Conservation (phyloP, 306 rosid species). For the Vigna radiata region DNA sequence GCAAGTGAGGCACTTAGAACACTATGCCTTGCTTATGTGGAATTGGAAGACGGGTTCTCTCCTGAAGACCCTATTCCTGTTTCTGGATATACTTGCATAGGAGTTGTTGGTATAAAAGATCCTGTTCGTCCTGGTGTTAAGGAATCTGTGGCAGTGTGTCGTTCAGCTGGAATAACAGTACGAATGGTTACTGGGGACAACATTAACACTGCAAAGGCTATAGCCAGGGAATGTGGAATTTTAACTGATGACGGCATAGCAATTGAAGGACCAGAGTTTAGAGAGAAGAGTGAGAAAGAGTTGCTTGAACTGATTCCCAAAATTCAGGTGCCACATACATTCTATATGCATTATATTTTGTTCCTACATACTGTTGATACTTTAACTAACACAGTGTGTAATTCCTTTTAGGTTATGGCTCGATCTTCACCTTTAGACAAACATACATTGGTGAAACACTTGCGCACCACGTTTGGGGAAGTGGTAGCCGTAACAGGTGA, state of each 20-base stretch:
- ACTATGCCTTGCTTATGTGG: slow-evolving; percentile 87
- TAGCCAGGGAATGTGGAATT: slow-evolving; percentile 97
- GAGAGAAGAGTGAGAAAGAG: slow-evolving; percentile 81
- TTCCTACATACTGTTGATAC: slow-evolving; percentile 25
- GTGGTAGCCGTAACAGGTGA: slow-evolving; percentile 99
- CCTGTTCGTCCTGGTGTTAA: slow-evolving; percentile 98
- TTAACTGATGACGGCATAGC: slow-evolving; percentile 97
- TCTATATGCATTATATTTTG: slow-evolving; percentile 15
- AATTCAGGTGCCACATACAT: slow-evolving; percentile 74
- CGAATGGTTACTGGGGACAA: slow-evolving; percentile 99
- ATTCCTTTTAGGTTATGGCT: slow-evolving; percentile 81
- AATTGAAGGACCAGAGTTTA: slow-evolving; percentile 94
- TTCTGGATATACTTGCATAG: slow-evolving; percentile 86
- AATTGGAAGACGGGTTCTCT: slow-evolving; percentile 74
- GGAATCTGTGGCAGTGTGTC: slow-evolving; percentile 92
- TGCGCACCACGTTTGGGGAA: slow-evolving; percentile 86
- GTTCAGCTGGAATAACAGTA: slow-evolving; percentile 93
- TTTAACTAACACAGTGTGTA: slow-evolving; percentile 41
- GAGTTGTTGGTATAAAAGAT: slow-evolving; percentile 94
- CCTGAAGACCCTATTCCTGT: slow-evolving; percentile 68
- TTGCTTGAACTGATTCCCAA: slow-evolving; percentile 79
- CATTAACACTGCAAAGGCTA: slow-evolving; percentile 92
- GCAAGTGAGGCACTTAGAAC: slow-evolving; percentile 95
- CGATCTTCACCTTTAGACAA: slow-evolving; percentile 97
- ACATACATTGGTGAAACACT: slow-evolving; percentile 84